Percentiles rank a stretch among this genome's conserved stretches.
Conservation (phyloP, 805 yeast species). For the Wickerhamomyces bisporus region DNA sequence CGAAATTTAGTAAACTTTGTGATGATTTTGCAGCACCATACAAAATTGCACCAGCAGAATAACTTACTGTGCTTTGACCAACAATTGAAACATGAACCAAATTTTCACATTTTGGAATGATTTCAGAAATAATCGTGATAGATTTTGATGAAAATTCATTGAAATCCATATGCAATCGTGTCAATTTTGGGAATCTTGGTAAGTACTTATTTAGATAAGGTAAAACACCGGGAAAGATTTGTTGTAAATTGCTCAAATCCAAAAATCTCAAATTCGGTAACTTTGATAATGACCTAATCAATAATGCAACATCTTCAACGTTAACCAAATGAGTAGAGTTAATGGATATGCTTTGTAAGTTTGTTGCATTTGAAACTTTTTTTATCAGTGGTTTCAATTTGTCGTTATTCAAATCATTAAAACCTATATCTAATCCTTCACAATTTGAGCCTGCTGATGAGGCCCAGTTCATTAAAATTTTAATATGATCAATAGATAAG, state of each 20-base stretch:
- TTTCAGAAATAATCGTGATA: conserved; percentile 56
- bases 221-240: conserved; percentile 58
- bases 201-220: conserved; percentile 55
- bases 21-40: conserved; percentile 67
- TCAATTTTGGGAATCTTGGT: conserved; percentile 61
- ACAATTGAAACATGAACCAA: conserved; percentile 64
- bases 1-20: conserved; percentile 59
- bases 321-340: conserved; percentile 57
- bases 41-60: conserved; percentile 58
- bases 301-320: conserved; percentile 42
- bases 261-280: conserved; percentile 60
- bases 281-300: conserved; percentile 46
- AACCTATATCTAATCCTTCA: conserved; percentile 78
- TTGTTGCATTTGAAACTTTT: conserved; percentile 10
- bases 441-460: conserved; percentile 33
- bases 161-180: conserved; percentile 67
- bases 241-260: conserved; percentile 69
- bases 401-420: conserved; percentile 54
- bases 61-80: conserved; percentile 56
- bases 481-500: conserved; percentile 53
- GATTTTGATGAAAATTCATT: conserved; percentile 55
- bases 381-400: conserved; percentile 23
- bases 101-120: conserved; percentile 61
- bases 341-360: conserved; percentile 50
- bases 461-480: conserved; percentile 56